A percentile compares a stretch with the other conserved stretches of the same genome.
phyloP scores from a whole-genome alignment of 352 stramenopile genomes.

The Phytophthora foliorum region DNA sequence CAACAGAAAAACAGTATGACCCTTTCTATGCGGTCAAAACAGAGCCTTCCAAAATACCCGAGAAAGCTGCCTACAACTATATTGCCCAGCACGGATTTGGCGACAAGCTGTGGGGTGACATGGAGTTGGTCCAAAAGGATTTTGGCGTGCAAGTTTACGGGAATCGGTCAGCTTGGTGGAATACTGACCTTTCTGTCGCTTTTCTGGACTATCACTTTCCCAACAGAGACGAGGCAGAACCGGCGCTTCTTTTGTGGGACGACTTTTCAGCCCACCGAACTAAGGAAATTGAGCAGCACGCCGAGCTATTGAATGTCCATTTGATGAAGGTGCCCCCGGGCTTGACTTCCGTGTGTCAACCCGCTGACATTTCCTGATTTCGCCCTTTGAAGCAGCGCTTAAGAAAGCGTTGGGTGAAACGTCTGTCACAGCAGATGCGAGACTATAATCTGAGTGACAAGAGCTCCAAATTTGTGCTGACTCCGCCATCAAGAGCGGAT shows the following conservation, averaged over 20 bases:
- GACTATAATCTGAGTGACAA: too few relatives aligned
- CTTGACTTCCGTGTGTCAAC: neutral
- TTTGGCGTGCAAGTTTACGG: too few relatives aligned
- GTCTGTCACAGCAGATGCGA: too few relatives aligned
- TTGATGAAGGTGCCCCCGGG: neutral
- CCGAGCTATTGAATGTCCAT: neutral
- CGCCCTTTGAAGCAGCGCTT: too few relatives aligned
- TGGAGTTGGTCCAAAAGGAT: too few relatives aligned
- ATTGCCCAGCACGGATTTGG: conserved; percentile 8
- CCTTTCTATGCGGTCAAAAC: conserved; percentile 5
- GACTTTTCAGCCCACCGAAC: neutral
- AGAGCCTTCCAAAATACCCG: neutral
- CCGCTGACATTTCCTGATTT: too few relatives aligned
- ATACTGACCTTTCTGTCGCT: neutral
- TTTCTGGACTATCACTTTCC: conserved; percentile 1
- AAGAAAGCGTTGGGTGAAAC: too few relatives aligned
- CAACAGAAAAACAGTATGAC: conserved; percentile 18
- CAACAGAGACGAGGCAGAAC: neutral
- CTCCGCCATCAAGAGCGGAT: too few relatives aligned
- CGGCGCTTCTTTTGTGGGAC: neutral
- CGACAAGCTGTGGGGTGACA: neutral
- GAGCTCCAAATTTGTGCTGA: too few relatives aligned
- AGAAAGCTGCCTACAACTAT: conserved; percentile 11
- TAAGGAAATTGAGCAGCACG: neutral
- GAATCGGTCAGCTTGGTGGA: too few relatives aligned